Base-by-base conservation (phyloP, 164 flowering plant genomes). In the Vitis cinerea region DNA sequence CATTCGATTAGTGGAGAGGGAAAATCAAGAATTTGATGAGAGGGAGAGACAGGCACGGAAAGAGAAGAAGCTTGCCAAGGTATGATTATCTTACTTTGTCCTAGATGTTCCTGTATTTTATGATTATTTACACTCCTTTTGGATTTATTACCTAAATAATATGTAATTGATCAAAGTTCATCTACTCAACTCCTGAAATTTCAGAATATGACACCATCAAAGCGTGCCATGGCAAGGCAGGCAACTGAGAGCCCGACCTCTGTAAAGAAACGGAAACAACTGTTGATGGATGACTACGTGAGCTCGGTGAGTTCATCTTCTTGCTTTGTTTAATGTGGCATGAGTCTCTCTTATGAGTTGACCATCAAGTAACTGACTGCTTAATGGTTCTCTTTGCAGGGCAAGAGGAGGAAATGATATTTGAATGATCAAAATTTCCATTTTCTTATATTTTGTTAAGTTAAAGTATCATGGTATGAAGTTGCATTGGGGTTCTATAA, bases 51-150 rank as follows among this genome's bases (percentile, higher is more conserved):
- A 90, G 75, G 99, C 97, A 50, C 89, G 98, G 3, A 96, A 92
- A 79, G 98, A 96, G 77, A 96, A 96, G 85, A 96, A 93, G 72
- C 94, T 88, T 80, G 94, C 97, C 29, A 93, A 95, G 99, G 99
- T 95, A 73, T 19, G 60, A 31, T 29, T 50, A 29, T 11, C 10
- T 30, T 23, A 23, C 27, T 1, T 23, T 23, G 27, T 23, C 59
- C 29, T 9, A 19, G 9, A 10, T 57, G 7, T 16, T 19, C 29
- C 59, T 9, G 10, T 27, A 27, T 59, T 59, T 27, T 59, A 3
- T 27, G 14, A 27, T 59, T 59, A 27, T 27, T 17, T 27, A 13
- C 61, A 10, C 29, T 3, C 29, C 50, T 63, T 44, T 37, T 63
- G 65, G 11, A 16, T 63, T 63, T 1, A 10, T 63, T 3, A 19